A percentile compares a stretch with the other conserved stretches of the same genome.
Evolutionary conservation across 2,329 filamentous ascomycete genomes (phyloP).

Genomic region (Fusarium tanahbumbuense): DNA sequence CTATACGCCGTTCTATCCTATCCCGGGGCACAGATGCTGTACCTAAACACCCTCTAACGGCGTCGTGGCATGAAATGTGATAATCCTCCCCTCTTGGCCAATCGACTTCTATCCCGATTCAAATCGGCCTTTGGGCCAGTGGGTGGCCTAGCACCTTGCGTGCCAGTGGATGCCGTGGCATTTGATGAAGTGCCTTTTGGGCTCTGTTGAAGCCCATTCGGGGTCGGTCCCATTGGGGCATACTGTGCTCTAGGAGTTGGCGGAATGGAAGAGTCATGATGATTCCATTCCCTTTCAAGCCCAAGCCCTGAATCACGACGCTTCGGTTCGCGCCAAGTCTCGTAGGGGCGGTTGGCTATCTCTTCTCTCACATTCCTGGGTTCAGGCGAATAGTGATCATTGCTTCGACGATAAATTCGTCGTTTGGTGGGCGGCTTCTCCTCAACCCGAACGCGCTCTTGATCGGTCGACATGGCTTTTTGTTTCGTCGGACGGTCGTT

Average conservation of each 20-base stretch:
- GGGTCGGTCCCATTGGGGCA: background rate
- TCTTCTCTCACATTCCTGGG: background rate
- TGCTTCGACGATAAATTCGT: background rate
- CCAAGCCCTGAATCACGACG: background rate
- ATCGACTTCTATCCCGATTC: background rate
- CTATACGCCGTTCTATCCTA: background rate
- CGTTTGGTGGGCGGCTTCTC: background rate
- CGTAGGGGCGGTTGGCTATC: background rate
- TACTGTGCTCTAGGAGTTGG: background rate
- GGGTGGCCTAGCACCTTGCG: too few species aligned
- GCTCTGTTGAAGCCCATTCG: background rate
- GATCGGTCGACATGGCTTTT: background rate
- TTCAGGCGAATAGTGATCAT: background rate
- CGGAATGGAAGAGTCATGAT: background rate
- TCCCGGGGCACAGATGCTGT: background rate
- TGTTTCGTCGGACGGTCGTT: background rate
- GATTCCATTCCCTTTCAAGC: background rate
- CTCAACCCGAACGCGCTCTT: background rate
- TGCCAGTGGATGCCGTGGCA: background rate
- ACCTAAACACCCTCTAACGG: background rate
- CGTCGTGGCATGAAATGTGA: background rate
- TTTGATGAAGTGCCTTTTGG: background rate
- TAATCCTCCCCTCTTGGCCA: background rate
- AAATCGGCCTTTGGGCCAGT: background rate
- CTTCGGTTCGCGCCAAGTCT: background rate